Evolutionary conservation across 306 rosid species (phyloP).

Genomic region (Abrus precatorius): DNA sequence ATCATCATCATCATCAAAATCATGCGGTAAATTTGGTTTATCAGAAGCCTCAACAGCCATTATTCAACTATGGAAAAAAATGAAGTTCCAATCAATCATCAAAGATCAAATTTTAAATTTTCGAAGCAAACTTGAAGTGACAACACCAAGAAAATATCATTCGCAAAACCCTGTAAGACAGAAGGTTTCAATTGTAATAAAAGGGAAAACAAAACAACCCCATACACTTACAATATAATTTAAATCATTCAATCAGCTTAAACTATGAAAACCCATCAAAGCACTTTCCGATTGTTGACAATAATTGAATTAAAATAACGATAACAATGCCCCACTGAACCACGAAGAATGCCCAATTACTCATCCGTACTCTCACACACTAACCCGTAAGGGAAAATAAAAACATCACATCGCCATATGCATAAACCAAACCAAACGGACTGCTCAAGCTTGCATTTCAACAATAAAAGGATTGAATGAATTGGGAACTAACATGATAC

Average conservation of each 20-base stretch:
- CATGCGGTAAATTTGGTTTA: conserved; percentile 42
- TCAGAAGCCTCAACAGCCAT: conserved; percentile 64
- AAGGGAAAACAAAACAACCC: conserved; percentile 11
- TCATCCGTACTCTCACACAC: not conserved
- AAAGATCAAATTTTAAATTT: conserved; percentile 13
- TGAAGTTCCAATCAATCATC: not conserved
- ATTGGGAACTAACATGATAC: not conserved
- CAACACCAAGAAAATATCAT: conserved; percentile 21
- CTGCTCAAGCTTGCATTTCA: not conserved
- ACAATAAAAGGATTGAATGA: not conserved
- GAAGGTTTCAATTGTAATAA: conserved; percentile 29
- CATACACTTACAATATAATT: not conserved
- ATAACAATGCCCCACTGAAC: too few relatives aligned
- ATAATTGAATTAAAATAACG: not conserved
- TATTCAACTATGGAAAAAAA: conserved; percentile 41
- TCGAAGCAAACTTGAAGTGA: conserved; percentile 9
- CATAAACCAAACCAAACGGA: not conserved
- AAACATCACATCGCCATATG: not conserved
- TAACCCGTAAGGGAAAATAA: not conserved
- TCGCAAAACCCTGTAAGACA: conserved; percentile 12
- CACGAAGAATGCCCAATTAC: too few relatives aligned
- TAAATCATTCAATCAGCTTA: not conserved
- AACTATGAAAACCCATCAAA: conserved; percentile 10
- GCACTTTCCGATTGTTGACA: not conserved
- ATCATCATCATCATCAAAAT: conserved; percentile 44